phyloP scores from a whole-genome alignment of 805 yeast species.

The Nakazawaea peltata region DNA sequence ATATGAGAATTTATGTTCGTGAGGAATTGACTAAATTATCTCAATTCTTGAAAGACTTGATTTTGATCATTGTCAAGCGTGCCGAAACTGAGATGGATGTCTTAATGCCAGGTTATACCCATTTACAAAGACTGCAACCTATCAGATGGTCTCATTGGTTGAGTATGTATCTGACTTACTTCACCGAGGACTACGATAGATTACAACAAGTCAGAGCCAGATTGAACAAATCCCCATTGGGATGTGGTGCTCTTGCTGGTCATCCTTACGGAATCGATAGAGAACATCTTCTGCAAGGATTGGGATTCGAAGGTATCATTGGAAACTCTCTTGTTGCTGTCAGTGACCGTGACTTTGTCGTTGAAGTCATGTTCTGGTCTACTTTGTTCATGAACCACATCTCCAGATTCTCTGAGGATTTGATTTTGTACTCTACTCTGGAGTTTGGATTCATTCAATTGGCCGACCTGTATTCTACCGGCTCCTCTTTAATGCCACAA shows the following conservation, averaged over 20 bases:
- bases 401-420: constrained; percentile 89
- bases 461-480: constrained; percentile 98
- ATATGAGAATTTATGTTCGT: constrained; percentile 91
- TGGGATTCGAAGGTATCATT: constrained; percentile 79
- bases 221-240: constrained; percentile 85
- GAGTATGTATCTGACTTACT: constrained; percentile 88
- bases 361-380: constrained; percentile 93
- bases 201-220: constrained; percentile 73
- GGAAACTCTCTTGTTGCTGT: constrained; percentile 97
- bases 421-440: constrained; percentile 92
- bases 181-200: constrained; percentile 84
- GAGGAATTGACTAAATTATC: constrained; percentile 61
- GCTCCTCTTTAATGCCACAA: constrained; percentile 98
- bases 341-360: constrained; percentile 94
- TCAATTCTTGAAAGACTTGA: constrained; percentile 49
- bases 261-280: constrained; percentile 99
- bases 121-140: constrained; percentile 98
- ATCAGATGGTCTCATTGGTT: constrained; percentile 99
- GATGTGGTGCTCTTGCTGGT: constrained; percentile 98
- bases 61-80: constrained; percentile 60
- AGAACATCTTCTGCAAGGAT: constrained; percentile 71
- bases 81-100: constrained; percentile 83
- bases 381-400: constrained; percentile 92
- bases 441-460: constrained; percentile 92
- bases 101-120: constrained; percentile 98